Base-by-base conservation (phyloP, 2,329 filamentous ascomycete species). In the Alternaria incomplexa region DNA sequence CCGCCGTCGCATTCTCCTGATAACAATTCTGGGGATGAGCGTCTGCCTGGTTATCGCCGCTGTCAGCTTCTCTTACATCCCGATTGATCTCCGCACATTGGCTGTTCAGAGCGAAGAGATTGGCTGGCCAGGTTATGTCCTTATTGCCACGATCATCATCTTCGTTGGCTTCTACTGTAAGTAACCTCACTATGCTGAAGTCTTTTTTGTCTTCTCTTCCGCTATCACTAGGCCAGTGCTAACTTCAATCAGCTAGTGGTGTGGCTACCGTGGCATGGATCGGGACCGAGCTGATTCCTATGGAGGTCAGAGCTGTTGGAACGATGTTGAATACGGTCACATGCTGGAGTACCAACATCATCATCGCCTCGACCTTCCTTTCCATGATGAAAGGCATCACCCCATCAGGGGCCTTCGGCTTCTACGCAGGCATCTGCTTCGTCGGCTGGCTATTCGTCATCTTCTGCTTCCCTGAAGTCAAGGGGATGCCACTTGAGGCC, bases 41-140 rank as follows among this genome's bases (percentile, higher is more conserved):
- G 51, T 86, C 1, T 91, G 91, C 0, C 85, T 97, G 15, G 72
- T 93, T 1, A 77, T 91, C 4, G 91, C 91, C n/a, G 90, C 91
- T 1, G 83, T 89, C 47, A 89, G 91, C 0, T 97, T 96, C 80
- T 85, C 86, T 1, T 86, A 86, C 62, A 83, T 93, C 63, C 83
- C 86, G 1, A 74, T 90, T 65, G 68, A 80, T 36, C 69, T 67
- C n/a, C 56, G 73, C 10, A 79, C 76, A 4, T 73, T 81, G 26
- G 73, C 75, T 46, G 69, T 80, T 1, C 63, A 76, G 51, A 71
- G 63, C 30, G 64, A 75, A 36, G 48, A 56, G 2, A 74, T 81
- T 17, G 73, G 75, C 30, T 73, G 76, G 64, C 71, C 78, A 3
- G 79, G 76, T 1, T 78, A 77, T 28, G 64, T 80, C 10, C 72